These are phyloP conservation scores for Pouteria glomerata DNA, from an alignment of 148 eudicot species.

Conservation along the genomic window DNA sequence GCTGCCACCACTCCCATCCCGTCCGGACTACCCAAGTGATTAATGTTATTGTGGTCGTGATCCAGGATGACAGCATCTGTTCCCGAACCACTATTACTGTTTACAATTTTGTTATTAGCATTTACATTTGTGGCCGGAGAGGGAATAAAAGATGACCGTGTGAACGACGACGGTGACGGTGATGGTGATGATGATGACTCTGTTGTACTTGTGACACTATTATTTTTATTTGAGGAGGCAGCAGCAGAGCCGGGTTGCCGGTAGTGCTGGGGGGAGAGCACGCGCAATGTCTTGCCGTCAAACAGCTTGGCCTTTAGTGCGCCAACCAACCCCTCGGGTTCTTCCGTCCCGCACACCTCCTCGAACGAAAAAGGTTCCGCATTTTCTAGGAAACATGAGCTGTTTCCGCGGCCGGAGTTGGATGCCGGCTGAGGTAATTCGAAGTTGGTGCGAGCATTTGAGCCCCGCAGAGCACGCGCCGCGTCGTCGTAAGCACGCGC, in stretches of 20 bases:
- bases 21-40: neutral
- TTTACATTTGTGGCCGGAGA: neutral
- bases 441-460: slow-evolving; percentile 23
- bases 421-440: slow-evolving; percentile 9
- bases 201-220: neutral
- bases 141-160: neutral
- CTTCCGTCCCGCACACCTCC: slow-evolving; percentile 20
- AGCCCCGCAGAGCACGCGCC: slow-evolving; percentile 23
- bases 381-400: neutral
- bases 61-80: neutral
- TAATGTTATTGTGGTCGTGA: neutral
- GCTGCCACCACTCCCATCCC: neutral
- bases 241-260: neutral
- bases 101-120: too few species aligned
- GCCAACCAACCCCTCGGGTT: slow-evolving; percentile 24
- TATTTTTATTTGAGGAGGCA: neutral
- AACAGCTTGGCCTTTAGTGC: slow-evolving; percentile 33
- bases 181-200: neutral
- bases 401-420: neutral
- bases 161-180: too few species aligned
- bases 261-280: neutral
- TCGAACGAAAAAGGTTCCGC: slow-evolving; percentile 29
- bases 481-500: slow-evolving; percentile 31
- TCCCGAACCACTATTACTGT: too few species aligned
- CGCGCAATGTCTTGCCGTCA: neutral